phyloP scores from a whole-genome alignment of 495 filamentous ascomycete genomes.

The Echria macrotheca region DNA sequence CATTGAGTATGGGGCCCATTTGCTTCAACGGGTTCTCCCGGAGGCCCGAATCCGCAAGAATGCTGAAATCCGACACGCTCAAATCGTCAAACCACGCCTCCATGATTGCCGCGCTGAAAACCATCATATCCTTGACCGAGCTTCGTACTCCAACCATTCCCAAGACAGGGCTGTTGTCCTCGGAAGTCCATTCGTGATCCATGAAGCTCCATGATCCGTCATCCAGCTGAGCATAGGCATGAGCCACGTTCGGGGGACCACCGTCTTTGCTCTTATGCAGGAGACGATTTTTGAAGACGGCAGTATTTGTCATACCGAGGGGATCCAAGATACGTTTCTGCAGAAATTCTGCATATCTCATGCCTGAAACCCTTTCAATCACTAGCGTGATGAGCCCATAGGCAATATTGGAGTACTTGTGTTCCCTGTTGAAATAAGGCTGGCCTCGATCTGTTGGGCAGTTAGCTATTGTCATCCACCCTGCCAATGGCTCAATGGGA shows the following conservation, averaged over 20 bases:
- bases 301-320: background rate
- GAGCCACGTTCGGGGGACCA: background rate
- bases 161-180: conserved; percentile 1
- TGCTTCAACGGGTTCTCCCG: background rate
- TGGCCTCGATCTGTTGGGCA: too few relatives aligned
- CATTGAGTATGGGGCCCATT: background rate
- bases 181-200: conserved; percentile 1
- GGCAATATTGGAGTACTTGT: background rate
- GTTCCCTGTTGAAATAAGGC: background rate
- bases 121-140: background rate
- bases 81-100: background rate
- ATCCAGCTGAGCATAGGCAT: background rate
- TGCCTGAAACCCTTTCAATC: background rate
- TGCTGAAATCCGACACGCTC: background rate
- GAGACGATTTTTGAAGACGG: background rate
- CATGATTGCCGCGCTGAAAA: background rate
- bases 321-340: background rate
- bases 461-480: too few relatives aligned
- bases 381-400: background rate
- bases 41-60: background rate
- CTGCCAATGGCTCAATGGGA: too few relatives aligned
- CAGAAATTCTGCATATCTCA: background rate
- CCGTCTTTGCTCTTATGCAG: background rate
- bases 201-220: background rate
- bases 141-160: background rate